A percentile compares a stretch with the other conserved stretches of the same genome.
Conservation (phyloP, 768 basidiomycete genomes). For the Flagelloscypha sp. region DNA sequence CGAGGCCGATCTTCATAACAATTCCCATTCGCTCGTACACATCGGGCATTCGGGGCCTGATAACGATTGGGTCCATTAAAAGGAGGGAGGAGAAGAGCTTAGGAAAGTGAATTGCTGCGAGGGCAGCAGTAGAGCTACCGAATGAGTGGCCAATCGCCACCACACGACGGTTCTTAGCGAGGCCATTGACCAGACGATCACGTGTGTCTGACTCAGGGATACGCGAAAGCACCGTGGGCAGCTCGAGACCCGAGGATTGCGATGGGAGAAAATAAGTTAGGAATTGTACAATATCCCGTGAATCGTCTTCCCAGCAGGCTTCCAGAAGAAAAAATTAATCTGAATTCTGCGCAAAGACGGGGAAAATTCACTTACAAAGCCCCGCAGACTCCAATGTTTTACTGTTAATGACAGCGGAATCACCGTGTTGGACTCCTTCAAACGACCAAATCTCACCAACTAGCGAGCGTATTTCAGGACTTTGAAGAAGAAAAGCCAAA, state of each 20-base stretch:
- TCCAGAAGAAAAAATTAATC: neutral
- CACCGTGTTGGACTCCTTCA: conserved; percentile 82
- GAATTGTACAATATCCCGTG: conserved; percentile 74
- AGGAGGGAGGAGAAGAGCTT: conserved; percentile 62
- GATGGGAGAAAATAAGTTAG: conserved; percentile 59
- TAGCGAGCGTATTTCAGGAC: too few species aligned
- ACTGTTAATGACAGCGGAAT: conserved; percentile 68
- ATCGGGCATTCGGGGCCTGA: conserved; percentile 24
- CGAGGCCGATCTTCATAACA: conserved; percentile 53
- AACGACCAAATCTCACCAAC: conserved; percentile 74
- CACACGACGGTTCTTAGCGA: conserved; percentile 41
- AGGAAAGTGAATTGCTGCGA: conserved; percentile 57
- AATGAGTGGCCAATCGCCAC: conserved; percentile 78
- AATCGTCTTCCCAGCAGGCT: conserved; percentile 77
- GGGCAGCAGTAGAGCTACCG: conserved; percentile 66
- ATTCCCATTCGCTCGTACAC: too few species aligned
- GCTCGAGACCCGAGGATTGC: conserved; percentile 15
- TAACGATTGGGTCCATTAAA: conserved; percentile 73
- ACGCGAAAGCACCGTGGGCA: conserved; percentile 49
- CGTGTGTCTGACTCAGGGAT: conserved; percentile 33
- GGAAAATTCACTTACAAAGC: conserved; percentile 39
- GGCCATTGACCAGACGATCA: conserved; percentile 39
- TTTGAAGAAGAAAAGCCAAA: too few species aligned
- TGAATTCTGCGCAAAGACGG: conserved; percentile 2
- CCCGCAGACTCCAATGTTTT: conserved; percentile 42